These are phyloP conservation scores for Balansia obtecta DNA, from an alignment of 2,329 filamentous ascomycete genomes.

Conservation along the genomic window DNA sequence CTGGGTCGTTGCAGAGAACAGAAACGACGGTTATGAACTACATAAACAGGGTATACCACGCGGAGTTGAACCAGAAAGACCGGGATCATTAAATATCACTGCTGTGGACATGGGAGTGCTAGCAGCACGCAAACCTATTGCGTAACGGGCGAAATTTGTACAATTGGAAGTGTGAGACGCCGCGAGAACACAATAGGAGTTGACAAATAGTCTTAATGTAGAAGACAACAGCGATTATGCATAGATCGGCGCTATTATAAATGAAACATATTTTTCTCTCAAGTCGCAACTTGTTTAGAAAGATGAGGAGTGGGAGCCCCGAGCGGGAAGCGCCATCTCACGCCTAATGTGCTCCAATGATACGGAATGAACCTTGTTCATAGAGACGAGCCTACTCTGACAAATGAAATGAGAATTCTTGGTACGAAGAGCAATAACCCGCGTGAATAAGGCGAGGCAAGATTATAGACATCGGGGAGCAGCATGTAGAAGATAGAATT, in stretches of 20 bases:
- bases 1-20: background rate
- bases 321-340: background rate
- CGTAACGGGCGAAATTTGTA: background rate
- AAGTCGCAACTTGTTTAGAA: no score
- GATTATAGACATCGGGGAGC: no score
- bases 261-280: background rate
- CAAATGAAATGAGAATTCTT: no score
- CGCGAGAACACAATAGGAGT: background rate
- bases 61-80: conserved; percentile 1
- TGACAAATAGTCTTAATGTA: background rate
- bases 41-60: conserved; percentile 8
- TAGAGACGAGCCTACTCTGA: no score
- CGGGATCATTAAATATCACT: background rate
- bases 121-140: background rate
- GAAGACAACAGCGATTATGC: background rate
- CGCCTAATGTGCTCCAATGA: no score
- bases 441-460: no score
- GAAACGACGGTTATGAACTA: conserved; percentile 5
- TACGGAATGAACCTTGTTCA: no score
- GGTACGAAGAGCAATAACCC: no score
- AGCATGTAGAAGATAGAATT: no score
- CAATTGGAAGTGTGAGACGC: background rate
- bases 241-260: background rate
- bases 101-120: background rate
- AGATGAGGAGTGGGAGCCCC: background rate